Evolutionary conservation across 1,284 basidiomycete species (phyloP), one percentile per base, ranked within the genome.

Genomic region (Ganoderma lingzhi): DNA sequence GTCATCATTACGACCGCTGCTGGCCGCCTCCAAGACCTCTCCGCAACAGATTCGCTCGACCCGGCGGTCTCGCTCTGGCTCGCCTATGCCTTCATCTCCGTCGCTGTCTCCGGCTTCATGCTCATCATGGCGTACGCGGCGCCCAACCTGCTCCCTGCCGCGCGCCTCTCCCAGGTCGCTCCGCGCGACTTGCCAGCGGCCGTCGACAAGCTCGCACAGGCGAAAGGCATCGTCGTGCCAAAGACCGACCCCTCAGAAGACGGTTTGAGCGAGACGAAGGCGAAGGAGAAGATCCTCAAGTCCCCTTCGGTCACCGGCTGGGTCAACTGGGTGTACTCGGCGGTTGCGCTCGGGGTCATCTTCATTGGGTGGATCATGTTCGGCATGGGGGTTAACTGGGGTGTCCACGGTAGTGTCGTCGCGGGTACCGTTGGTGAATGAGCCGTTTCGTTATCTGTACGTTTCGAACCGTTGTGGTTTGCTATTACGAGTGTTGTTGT

Each of bases 1-100:
- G 83, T 84, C 35, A 84, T 85, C 74, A 84, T 84, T 72, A 83
- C 83, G 17, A 83, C 81, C 17, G 83, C 82, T 0, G 82, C 83
- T 6, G 83, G 84, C 5, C 81, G 81, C 68, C 75, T 84, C 8
- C 84, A 85, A 73, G 84, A 84, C 73, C 75, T 79, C 67, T 79
- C 83, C 4, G 65, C 78, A 4, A 79, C 75, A 62, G 69, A 81
- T 73, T 84, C 83, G 10, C 81, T 85, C 65, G 81, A 83, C 64
- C 78, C 79, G 9, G 82, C 82, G 9, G 81, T 84, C n/a, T 79
- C 80, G 6, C 77, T 84, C 48, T 85, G 84, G 83, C 81, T 84
- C 60, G 78, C 76, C 41, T 85, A 84, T 73, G 83, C 82, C 32
- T 80, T 82, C 76, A 61, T 81, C 70, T 82, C 77, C 64, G 81